Evolutionary conservation across 2,329 filamentous ascomycete genomes (phyloP).

Genomic region (Thermoascus crustaceus): DNA sequence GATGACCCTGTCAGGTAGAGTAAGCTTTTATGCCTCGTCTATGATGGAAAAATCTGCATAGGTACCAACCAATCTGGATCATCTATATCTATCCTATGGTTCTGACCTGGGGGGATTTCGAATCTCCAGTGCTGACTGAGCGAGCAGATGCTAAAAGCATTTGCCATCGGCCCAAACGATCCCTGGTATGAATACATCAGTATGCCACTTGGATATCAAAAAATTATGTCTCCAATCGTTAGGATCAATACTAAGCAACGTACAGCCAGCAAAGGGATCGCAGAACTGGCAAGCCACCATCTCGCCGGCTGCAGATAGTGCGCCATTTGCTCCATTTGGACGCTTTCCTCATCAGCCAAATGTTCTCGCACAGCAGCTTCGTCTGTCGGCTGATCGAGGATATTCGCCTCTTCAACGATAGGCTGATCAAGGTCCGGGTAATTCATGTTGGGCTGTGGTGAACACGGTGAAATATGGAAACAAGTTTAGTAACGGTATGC

Average conservation of each 20-base stretch:
- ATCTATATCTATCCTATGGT: constrained; percentile 37
- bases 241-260: constrained; percentile 15
- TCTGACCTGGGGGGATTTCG: constrained; percentile 39
- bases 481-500: too few relatives aligned
- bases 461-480: too few relatives aligned
- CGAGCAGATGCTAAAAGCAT: constrained; percentile 48
- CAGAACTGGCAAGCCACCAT: constrained; percentile 56
- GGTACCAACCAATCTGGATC: constrained; percentile 46
- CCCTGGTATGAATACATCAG: too few relatives aligned
- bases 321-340: constrained; percentile 15
- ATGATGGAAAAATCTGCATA: constrained; percentile 1
- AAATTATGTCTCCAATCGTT: too few relatives aligned
- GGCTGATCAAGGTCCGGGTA: not conserved
- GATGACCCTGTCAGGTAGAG: constrained; percentile 34
- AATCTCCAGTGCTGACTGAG: constrained; percentile 50
- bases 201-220: too few relatives aligned
- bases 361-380: not conserved
- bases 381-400: not conserved
- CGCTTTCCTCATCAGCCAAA: not conserved
- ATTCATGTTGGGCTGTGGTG: not conserved
- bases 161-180: constrained; percentile 49
- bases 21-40: constrained; percentile 1
- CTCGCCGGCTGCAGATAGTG: constrained; percentile 22
- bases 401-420: not conserved
- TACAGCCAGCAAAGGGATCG: constrained; percentile 48